Conservation (phyloP, 2,329 filamentous ascomycete species). For the Biscogniauxia sp. region DNA sequence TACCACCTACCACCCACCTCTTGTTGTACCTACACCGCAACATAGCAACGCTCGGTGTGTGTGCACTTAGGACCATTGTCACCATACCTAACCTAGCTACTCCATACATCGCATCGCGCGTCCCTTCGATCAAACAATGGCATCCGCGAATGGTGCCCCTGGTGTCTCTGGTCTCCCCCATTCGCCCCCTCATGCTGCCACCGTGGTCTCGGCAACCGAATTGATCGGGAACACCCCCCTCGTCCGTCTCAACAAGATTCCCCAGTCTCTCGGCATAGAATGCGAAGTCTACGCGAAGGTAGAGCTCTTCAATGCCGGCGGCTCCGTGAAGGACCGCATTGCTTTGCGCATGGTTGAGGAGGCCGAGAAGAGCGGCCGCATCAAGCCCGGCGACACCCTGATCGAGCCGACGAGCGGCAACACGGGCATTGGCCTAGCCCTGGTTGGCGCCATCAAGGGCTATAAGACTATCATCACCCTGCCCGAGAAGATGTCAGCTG, state of each 20-base stretch:
- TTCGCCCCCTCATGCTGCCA: slow-evolving; percentile 28
- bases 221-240: slow-evolving; percentile 97
- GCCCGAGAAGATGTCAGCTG: slow-evolving; percentile 98
- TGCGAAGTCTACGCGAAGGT: slow-evolving; percentile 88
- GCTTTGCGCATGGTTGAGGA: slow-evolving; percentile 96
- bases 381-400: slow-evolving; percentile 94
- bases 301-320: slow-evolving; percentile 91
- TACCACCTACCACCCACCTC: too few relatives aligned
- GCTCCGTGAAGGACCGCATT: slow-evolving; percentile 92
- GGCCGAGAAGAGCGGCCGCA: slow-evolving; percentile 84
- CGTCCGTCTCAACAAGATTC: slow-evolving; percentile 88
- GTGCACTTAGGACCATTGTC: neutral
- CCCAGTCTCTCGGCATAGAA: slow-evolving; percentile 84
- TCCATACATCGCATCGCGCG: too few relatives aligned
- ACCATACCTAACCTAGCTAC: neutral
- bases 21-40: too few relatives aligned
- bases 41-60: too few relatives aligned
- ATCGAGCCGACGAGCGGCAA: slow-evolving; percentile 99
- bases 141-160: slow-evolving; percentile 18
- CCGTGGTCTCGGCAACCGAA: slow-evolving; percentile 67
- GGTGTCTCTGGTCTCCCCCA: slow-evolving; percentile 25
- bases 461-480: slow-evolving; percentile 99
- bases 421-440: slow-evolving; percentile 92
- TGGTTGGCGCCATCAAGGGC: slow-evolving; percentile 93
- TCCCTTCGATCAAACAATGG: slow-evolving; percentile 8